phyloP scores from a whole-genome alignment of 345 rosid species.

The Lumnitzera racemosa region DNA sequence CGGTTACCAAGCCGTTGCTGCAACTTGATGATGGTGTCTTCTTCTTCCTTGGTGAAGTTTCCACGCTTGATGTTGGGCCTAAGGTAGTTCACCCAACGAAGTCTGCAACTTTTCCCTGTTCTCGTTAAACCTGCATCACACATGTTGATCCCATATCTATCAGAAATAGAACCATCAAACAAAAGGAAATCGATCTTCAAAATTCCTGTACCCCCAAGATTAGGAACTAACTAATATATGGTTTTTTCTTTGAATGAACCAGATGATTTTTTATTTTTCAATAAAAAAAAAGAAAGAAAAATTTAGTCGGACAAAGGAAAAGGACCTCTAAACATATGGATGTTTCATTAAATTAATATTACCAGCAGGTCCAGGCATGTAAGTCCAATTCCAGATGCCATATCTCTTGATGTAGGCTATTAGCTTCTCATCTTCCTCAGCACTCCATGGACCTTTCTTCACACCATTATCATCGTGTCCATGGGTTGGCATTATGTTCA shows the following conservation, averaged over 20 bases:
- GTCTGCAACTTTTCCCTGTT: conserved; percentile 20
- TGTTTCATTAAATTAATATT: background rate
- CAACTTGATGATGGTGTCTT: conserved; percentile 9
- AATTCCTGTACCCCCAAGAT: too few species aligned
- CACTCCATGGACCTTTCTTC: background rate
- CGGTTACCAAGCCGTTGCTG: conserved; percentile 13
- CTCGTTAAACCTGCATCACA: conserved; percentile 9
- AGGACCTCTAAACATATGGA: background rate
- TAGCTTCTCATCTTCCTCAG: background rate
- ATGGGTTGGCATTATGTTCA: too few species aligned
- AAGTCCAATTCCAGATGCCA: conserved; percentile 1
- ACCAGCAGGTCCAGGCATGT: conserved; percentile 7
- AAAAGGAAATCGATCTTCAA: background rate
- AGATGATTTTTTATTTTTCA: background rate
- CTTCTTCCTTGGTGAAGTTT: conserved; percentile 15
- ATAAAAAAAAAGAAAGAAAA: too few species aligned
- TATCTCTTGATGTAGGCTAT: background rate
- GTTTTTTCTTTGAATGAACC: too few species aligned
- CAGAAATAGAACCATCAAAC: background rate
- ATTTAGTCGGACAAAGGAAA: background rate
- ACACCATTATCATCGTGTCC: background rate
- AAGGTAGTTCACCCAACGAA: conserved; percentile 21
- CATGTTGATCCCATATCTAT: background rate
- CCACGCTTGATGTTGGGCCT: conserved; percentile 16
- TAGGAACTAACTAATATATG: too few species aligned